Base-by-base conservation (phyloP, 1,284 basidiomycete genomes). In the Malassezia restricta region DNA sequence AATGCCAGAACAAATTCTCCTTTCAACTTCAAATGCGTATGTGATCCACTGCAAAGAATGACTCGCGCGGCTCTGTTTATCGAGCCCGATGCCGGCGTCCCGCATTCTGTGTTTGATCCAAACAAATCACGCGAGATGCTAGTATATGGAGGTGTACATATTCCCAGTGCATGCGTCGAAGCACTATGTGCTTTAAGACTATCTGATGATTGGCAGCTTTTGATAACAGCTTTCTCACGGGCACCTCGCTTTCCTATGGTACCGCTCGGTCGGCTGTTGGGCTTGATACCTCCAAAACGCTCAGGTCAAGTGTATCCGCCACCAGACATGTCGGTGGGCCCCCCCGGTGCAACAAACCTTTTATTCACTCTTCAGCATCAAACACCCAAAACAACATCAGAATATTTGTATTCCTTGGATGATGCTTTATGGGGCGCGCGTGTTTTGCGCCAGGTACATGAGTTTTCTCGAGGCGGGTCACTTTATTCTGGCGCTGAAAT, bases 391-490 rank as follows among this genome's bases (percentile, higher is more conserved):
- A 92, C 87, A 82, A 88, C 86, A 58, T 85, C 86, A 3, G 92
- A 96, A 74, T 96, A 94, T 68, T 87, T 85, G 11, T 96, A 87
- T 78, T 91, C 87, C 57, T 85, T 87, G 0, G 86, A 91, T 63
- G 91, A 96, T 68, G 84, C 78, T 9, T 89, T 98, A 83, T 86
- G 85, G 79, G 92, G 92, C 7, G 74, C 88, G 17, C 80, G 87
- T 7, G 80, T 88, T n/a, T 78, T 96, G 35, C 47, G 43, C 32
- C 30, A 24, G 5, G 15, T 43, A 9, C n/a, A 6, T 20, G 28
- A n/a, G 33, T 24, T 40, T 11, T n/a, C 40, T 14, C 24, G 32
- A 5, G 27, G 38, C 28, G 47, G 47, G 8, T 37, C 20, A 6
- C 40, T 95, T 54, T 89, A 86, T 2, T 83, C 87, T 3, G 92